phyloP scores from a whole-genome alignment of 371 early-diverging fungal genomes.

The Zancudomyces culisetae region DNA sequence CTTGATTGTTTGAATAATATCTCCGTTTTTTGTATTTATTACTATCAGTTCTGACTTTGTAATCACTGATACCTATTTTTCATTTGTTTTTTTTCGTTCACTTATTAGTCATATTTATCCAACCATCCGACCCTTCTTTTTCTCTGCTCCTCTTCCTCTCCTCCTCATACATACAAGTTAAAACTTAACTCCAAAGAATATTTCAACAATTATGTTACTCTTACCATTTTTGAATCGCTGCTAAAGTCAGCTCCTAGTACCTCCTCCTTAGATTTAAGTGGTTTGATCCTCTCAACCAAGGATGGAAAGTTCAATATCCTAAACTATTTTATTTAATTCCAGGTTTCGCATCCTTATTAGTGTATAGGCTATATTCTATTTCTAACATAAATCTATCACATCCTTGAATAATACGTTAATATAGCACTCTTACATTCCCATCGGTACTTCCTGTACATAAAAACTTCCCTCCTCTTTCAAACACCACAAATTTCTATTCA shows the following conservation, averaged over 20 bases:
- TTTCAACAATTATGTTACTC: neutral
- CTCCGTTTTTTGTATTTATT: slow-evolving; percentile 29
- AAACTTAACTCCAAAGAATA: neutral
- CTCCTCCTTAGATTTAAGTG: slow-evolving; percentile 31
- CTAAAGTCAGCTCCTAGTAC: slow-evolving; percentile 44
- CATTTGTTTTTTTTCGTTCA: too few relatives aligned
- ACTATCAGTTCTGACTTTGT: slow-evolving; percentile 29
- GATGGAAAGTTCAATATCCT: slow-evolving; percentile 33
- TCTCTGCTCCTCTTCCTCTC: too few relatives aligned
- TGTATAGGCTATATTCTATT: too few relatives aligned
- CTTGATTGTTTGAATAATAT: slow-evolving; percentile 33
- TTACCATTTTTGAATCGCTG: slow-evolving; percentile 26
- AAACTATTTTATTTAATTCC: too few relatives aligned
- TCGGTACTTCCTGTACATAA: neutral
- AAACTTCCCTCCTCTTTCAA: neutral
- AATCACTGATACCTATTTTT: slow-evolving; percentile 29
- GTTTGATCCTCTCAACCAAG: slow-evolving; percentile 26
- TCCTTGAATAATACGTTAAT: neutral
- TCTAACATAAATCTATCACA: too few relatives aligned
- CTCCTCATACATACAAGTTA: neutral
- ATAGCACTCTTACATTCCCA: neutral
- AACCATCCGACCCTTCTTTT: too few relatives aligned
- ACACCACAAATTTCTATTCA: neutral
- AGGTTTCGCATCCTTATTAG: too few relatives aligned
- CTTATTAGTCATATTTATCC: too few relatives aligned